Evolutionary conservation across 768 basidiomycete species (phyloP), one percentile per base, ranked within the genome.

Genomic region (Tricholoma matsutake): DNA sequence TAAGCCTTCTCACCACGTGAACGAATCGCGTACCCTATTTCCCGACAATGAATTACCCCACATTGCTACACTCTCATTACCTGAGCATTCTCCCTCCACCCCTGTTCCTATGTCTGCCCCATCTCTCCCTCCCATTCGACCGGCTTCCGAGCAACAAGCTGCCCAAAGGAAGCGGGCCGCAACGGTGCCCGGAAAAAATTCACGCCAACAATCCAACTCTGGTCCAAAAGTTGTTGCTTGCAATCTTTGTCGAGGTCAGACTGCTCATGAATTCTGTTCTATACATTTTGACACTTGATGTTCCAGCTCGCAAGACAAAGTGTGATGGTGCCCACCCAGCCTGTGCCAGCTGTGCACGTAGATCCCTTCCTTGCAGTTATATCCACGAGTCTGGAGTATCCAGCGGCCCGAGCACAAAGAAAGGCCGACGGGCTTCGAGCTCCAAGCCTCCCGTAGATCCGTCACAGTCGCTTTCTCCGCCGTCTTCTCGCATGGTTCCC

Each of bases 191-290:
- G 86, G 83, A 41, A 87, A 86, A 68, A 82, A 75, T 60, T 78
- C 76, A 57, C 84, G 86, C 63, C 80, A 82, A 67, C 74, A 79
- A 54, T 84, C 85, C 35, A 86, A 80, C 60, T 89, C 89, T 55
- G 91, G 91, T 10, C 89, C 91, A 51, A 93, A 93, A 69, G 88
- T 92, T 11, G 91, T 94, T 22, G 92, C 92, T 14, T 94, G 92
- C 75, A 92, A 93, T 73, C 91, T 91, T 71, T 94, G 92, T 74
- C 83, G 92, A 79, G 90, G 92, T 92, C 68, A 53, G 51, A 8
- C 31, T 45, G 49, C 20, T 47, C 34, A 47, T 9, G 20, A 37
- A 47, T 29, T 8, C 34, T 49, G 39, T 56, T 54, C 34, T 64
- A 53, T 55, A 39, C 22, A 55, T 22, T 49, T 54, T 25, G 22